Evolutionary conservation across 2,329 filamentous ascomycete genomes (phyloP), one percentile per base, ranked within the genome.

Genomic region (Exserohilum turcica): DNA sequence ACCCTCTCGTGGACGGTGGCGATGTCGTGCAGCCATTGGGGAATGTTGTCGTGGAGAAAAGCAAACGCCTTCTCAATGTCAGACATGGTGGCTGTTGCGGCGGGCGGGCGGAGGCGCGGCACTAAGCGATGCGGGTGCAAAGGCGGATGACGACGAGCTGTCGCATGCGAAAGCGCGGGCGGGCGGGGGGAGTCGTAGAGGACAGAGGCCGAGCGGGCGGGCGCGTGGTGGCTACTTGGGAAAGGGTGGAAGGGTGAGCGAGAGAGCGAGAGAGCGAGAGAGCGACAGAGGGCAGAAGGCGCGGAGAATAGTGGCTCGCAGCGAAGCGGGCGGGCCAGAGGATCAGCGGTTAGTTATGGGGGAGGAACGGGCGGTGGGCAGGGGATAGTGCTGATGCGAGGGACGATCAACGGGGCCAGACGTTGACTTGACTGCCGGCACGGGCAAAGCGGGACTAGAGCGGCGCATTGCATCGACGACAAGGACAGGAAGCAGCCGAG

Each of bases 1-100:
- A 76, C 64, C 57, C 71, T 73, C 18, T 64, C 60, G 42, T 73
- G 64, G 8, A 75, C 55, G 10, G 59, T 59, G 16, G 64, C 51
- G n/a, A 75, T 51, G 37, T 70, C 63, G 48, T 65, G 61, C 45
- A 74, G 60, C 74, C 74, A 77, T 65, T 67, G 56, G 10, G 74
- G 73, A 29, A 75, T 68, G 48, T 66, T 74, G 32, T 76, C 72
- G 35, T 71, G 66, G 29, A 77, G 65, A 52, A 63, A 76, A 9
- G 61, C 61, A 54, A 77, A 76, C 21, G 72, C 64, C 60, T 72
- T 72, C 37, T 71, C 64, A 27, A 71, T 68, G 37, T 76, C 74
- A 27, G 72, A 67, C 74, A 77, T 77, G 59, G 49, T 60, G 54
- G 59, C 43, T 48, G 50, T 43, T 37, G 35, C n/a, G 44, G 24